Base-by-base conservation (phyloP, 345 rosid species). In the Ceriops decandra region DNA sequence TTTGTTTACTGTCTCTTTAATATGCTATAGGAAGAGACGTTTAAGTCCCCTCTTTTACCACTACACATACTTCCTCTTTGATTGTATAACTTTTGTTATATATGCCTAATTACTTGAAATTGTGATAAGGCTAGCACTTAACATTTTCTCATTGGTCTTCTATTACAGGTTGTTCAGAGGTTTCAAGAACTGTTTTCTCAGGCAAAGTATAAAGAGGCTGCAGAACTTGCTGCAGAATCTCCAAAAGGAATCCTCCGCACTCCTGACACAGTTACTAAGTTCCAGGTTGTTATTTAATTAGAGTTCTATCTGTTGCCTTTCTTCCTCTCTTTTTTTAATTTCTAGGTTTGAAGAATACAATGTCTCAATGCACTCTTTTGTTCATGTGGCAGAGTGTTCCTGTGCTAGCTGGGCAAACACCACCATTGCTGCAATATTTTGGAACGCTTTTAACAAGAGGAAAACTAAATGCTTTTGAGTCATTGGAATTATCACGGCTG, bases 141-240 rank as follows among this genome's bases (percentile, higher is more conserved):
- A 56, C 1, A 7, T 56, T 56, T 56, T 56, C 26, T 5, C 6
- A 6, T 56, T 11, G 6, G 59, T 24, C 59, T 10, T 56, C 59
- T 56, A 3, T 79, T 62, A 72, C 83, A 95, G 99, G 99, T 95
- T 81, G 96, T 87, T 63, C 96, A 95, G 85, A 93, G 97, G 69
- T 95, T 95, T 78, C 98, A 95, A 84, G 99, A 92, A 74, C 77
- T 92, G 22, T 95, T 95, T 76, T 92, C 98, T 70, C 99, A 95
- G 73, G 92, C 96, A 30, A 95, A 95, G 82, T 95, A 95, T 76
- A 92, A 95, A 77, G 99, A 95, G 82, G 99, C 99, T 56, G 99
- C 99, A 69, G 99, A 95, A 82, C 97, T 95, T 70, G 99, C 99
- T 79, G 97, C 99, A 60, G 97, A 95, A 77, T 92, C 99, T 67